Conservation (phyloP, 2,329 filamentous ascomycete genomes). For the Geosmithia morbida region DNA sequence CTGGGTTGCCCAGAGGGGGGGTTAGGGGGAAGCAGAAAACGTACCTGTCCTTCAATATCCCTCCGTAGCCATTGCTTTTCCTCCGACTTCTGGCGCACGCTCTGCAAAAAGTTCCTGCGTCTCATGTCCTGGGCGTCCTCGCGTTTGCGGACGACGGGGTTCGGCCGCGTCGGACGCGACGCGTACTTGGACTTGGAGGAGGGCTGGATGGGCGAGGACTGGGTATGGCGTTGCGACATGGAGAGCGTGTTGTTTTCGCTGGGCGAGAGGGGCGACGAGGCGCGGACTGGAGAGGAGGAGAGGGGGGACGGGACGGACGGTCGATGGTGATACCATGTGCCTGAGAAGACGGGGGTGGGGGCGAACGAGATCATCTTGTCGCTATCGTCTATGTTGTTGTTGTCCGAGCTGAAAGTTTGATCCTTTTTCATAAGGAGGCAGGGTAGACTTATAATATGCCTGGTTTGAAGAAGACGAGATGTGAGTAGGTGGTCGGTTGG, state of each 20-base stretch:
- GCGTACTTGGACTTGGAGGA: constrained; percentile 31
- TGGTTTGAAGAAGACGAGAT: constrained; percentile 2
- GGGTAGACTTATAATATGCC: not conserved
- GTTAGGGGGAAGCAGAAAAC: not conserved
- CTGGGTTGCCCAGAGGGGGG: not conserved
- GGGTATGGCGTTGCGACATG: constrained; percentile 20
- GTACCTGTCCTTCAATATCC: constrained; percentile 43
- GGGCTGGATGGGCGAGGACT: constrained; percentile 28
- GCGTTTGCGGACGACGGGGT: constrained; percentile 44
- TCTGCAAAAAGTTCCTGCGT: constrained; percentile 55
- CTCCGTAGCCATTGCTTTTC: constrained; percentile 44
- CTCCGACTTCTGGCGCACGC: constrained; percentile 44
- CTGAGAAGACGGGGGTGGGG: constrained; percentile 26
- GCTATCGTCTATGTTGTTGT: constrained; percentile 4
- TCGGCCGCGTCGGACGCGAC: constrained; percentile 41
- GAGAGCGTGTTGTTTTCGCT: constrained; percentile 24
- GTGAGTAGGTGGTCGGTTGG: not conserved
- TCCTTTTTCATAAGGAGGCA: not conserved
- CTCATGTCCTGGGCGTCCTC: constrained; percentile 50
- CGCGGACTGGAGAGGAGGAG: constrained; percentile 40
- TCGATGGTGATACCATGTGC: constrained; percentile 22
- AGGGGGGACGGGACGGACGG: constrained; percentile 39
- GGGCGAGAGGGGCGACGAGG: constrained; percentile 30
- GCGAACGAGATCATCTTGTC: constrained; percentile 26
- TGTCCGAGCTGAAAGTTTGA: not conserved